Evolutionary conservation across 2,329 filamentous ascomycete genomes (phyloP).

Genomic region (Ophiostoma sp.): DNA sequence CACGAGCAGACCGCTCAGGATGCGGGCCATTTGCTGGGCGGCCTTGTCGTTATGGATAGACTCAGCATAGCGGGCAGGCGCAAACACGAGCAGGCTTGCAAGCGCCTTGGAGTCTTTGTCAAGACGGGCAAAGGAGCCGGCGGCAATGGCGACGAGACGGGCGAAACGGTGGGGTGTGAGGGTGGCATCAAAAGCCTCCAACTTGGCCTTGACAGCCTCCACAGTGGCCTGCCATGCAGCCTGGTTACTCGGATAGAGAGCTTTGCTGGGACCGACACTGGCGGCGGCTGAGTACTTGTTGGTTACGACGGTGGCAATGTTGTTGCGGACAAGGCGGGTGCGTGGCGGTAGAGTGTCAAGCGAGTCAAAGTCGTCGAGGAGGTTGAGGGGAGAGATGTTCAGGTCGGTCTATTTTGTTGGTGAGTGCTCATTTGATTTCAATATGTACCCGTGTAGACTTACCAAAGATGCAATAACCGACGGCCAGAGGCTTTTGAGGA

Average conservation of each 20-base stretch:
- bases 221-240: slow-evolving; percentile 28
- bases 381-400: slow-evolving; percentile 13
- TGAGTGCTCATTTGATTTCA: too few relatives aligned
- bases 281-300: slow-evolving; percentile 32
- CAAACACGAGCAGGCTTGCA: slow-evolving; percentile 32
- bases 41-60: not conserved
- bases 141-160: slow-evolving; percentile 34
- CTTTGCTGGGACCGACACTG: slow-evolving; percentile 18
- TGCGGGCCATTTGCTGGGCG: slow-evolving; percentile 42
- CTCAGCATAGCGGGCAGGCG: slow-evolving; percentile 30
- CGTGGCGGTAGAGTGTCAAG: slow-evolving; percentile 27
- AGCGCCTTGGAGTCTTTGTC: slow-evolving; percentile 40
- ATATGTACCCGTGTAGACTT: not conserved
- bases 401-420: slow-evolving; percentile 31
- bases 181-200: not conserved
- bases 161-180: slow-evolving; percentile 29
- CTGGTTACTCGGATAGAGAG: slow-evolving; percentile 35
- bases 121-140: slow-evolving; percentile 37
- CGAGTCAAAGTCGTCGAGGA: slow-evolving; percentile 28
- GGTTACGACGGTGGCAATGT: slow-evolving; percentile 29
- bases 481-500: slow-evolving; percentile 37
- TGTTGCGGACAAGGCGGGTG: slow-evolving; percentile 29
- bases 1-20: slow-evolving; percentile 45
- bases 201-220: slow-evolving; percentile 19
- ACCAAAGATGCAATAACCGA: slow-evolving; percentile 32